Base-by-base conservation (phyloP, 129 eudicot species). In the Centaurea solstitialis region DNA sequence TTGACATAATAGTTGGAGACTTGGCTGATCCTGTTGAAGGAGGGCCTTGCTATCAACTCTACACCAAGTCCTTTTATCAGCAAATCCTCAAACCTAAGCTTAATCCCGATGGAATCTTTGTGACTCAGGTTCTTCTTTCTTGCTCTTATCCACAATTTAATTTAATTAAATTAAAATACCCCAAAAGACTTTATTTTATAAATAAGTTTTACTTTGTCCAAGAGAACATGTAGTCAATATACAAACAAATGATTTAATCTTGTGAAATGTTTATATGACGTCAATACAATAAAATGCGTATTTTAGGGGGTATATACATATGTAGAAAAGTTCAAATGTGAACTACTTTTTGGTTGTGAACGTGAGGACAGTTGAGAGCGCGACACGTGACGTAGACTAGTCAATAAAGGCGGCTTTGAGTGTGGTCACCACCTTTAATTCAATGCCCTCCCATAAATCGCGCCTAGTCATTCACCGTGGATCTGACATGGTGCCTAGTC, bases 1-100 rank as follows among this genome's bases (percentile, higher is more conserved):
- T 86, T 87, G 98, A 94, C 84, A 88, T 94, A 78, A 94, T 94
- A n/a, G 83, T 94, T 40, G 98, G 98, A 50, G 98, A 94, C 81
- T 79, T 94, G 81, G 96, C 98, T 40, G 98, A 94, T 77, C 98
- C 97, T n/a, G 87, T 93, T 50, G 98, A 93, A 89, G 97, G 98
- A 75, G 98, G 98, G 6, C 98, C 98, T 43, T 94, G 98, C 74
- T 94, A 94, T 80, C 88, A 94, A 75, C 97, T 94, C 72, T 94
- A 94, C 81, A 94, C 98, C 38, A 94, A 94, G 86, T 84, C 96
- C 37, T 94, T 94, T 76, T 94, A 94, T 87, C 92, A 94, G 75
- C 71, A 82, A 5, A 84, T 86, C 39, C 89, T 94, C 22, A 94
- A 94, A 81, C 97, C 98, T 45, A 94, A 81, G 81, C 98, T 94